Evolutionary conservation across 805 yeast species (phyloP).

Genomic region (Ogataea glucozyma): DNA sequence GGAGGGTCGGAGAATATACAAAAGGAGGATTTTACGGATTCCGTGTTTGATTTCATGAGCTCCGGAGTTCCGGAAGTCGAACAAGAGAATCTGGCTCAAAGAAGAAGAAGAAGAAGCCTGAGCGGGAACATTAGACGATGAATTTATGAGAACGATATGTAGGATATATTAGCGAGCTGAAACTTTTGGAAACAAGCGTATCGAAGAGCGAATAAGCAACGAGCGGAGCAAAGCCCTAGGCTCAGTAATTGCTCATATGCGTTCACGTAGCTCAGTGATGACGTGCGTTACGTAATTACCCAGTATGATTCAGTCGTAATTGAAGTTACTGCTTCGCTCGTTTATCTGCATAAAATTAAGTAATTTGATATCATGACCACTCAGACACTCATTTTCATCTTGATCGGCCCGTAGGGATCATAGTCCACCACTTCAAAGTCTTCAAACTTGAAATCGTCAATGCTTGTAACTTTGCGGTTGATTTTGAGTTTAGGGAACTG

Average conservation of each 20-base stretch:
- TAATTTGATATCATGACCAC: neutral
- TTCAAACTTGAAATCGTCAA: conserved; percentile 86
- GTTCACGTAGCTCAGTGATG: too few relatives aligned
- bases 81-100: conserved; percentile 18
- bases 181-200: too few relatives aligned
- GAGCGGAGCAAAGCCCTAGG: too few relatives aligned
- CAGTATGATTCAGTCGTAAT: too few relatives aligned
- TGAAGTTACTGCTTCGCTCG: too few relatives aligned
- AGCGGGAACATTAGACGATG: conserved; percentile 10
- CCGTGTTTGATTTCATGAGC: conserved; percentile 23
- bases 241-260: too few relatives aligned
- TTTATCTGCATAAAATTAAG: too few relatives aligned
- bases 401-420: conserved; percentile 78
- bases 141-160: conserved; percentile 5
- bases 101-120: conserved; percentile 16
- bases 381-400: conserved; percentile 97
- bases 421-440: conserved; percentile 83
- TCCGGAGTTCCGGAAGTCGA: conserved; percentile 12
- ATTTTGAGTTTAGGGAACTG: conserved; percentile 78
- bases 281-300: too few relatives aligned
- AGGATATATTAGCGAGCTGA: too few relatives aligned
- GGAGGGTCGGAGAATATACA: conserved; percentile 3
- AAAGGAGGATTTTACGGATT: conserved; percentile 9
- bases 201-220: too few relatives aligned
- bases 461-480: conserved; percentile 62